Percentiles rank a stretch among this genome's conserved stretches.
These are phyloP conservation scores for Cytidiella melzeri DNA, from an alignment of 768 basidiomycete species.

Conservation along the genomic window DNA sequence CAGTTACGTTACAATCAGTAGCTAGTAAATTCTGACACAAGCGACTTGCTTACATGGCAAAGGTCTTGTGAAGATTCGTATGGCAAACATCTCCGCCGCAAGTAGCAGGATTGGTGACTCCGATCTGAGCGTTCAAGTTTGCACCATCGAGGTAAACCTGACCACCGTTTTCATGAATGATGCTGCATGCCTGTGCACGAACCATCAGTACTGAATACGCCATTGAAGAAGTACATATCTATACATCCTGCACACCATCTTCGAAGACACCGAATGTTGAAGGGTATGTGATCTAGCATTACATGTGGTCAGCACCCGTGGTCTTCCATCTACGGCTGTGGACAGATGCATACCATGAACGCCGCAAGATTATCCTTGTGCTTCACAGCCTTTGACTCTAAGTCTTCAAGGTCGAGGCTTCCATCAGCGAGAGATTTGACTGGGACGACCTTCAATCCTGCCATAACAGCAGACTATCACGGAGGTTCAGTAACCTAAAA, in stretches of 20 bases:
- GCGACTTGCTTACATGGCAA: constrained; percentile 84
- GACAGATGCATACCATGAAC: constrained; percentile 67
- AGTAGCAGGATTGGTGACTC: constrained; percentile 86
- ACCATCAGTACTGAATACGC: too few relatives aligned
- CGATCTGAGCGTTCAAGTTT: constrained; percentile 92
- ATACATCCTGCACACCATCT: constrained; percentile 74
- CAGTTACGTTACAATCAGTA: neutral
- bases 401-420: constrained; percentile 82
- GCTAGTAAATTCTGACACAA: neutral
- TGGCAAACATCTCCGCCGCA: constrained; percentile 98
- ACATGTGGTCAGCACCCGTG: neutral
- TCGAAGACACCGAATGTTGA: constrained; percentile 99
- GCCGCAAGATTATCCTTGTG: constrained; percentile 91
- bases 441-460: constrained; percentile 93
- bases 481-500: neutral
- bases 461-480: constrained; percentile 87
- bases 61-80: constrained; percentile 97
- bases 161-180: constrained; percentile 91
- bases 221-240: too few relatives aligned
- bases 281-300: constrained; percentile 89
- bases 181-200: constrained; percentile 75
- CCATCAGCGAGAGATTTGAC: constrained; percentile 87
- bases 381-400: constrained; percentile 80
- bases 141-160: constrained; percentile 98
- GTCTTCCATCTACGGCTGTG: constrained; percentile 3